These are phyloP conservation scores for Acrodontium crateriforme DNA, from an alignment of 2,329 filamentous ascomycete genomes.

Conservation along the genomic window DNA sequence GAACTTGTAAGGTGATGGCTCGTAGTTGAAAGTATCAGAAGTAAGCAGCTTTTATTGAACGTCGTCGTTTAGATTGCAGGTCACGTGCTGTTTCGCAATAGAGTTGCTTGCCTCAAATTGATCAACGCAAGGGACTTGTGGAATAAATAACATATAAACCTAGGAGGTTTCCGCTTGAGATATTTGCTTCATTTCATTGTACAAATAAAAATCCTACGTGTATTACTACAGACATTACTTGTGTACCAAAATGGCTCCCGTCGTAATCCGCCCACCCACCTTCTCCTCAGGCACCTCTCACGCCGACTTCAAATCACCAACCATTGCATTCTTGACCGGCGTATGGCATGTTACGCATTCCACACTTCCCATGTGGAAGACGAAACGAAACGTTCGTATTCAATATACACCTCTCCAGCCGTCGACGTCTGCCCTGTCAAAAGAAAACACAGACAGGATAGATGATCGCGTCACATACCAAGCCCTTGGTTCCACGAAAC, in stretches of 20 bases:
- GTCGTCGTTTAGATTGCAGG: no score
- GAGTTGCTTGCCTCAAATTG: no score
- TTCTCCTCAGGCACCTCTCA: constrained; percentile 19
- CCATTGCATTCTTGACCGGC: constrained; percentile 46
- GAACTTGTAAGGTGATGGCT: no score
- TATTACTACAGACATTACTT: no score
- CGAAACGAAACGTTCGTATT: constrained; percentile 66
- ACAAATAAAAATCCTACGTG: no score
- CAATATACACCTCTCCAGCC: constrained; percentile 48
- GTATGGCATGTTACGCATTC: constrained; percentile 66
- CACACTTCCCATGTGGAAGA: constrained; percentile 67
- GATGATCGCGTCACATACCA: constrained; percentile 65
- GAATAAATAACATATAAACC: no score
- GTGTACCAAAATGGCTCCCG: not conserved
- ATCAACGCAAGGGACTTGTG: no score
- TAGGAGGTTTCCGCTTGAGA: no score
- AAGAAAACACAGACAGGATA: constrained; percentile 35
- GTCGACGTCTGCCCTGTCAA: constrained; percentile 18
- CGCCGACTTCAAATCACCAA: constrained; percentile 22
- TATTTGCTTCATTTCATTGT: no score
- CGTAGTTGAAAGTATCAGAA: no score
- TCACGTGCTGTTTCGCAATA: no score
- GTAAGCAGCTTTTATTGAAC: no score
- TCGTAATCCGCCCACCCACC: constrained; percentile 18
- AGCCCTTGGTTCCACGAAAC: constrained; percentile 33